A percentile compares a stretch with the other conserved stretches of the same genome.
These are phyloP conservation scores for Triticum turgidum DNA, from an alignment of 176 grass and related monocot genomes.

Conservation along the genomic window DNA sequence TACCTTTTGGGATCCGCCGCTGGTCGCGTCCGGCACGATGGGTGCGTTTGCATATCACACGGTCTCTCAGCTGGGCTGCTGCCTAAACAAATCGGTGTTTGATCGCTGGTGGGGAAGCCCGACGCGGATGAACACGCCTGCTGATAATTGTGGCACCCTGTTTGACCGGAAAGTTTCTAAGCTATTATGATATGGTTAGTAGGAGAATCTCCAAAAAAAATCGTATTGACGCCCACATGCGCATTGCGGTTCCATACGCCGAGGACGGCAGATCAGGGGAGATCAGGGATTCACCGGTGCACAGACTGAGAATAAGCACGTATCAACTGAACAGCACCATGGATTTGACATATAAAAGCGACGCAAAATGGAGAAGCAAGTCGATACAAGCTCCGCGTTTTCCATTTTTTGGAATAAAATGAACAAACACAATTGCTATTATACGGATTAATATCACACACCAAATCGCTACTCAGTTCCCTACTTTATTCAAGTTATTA, in stretches of 20 bases:
- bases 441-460: not conserved
- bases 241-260: not conserved
- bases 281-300: too few species aligned
- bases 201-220: not conserved
- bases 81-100: not conserved
- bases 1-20: not conserved
- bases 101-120: not conserved
- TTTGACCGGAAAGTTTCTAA: not conserved
- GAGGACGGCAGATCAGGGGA: too few species aligned
- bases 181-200: too few species aligned
- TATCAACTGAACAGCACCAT: too few species aligned
- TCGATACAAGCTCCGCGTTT: not conserved
- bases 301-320: not conserved
- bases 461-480: not conserved
- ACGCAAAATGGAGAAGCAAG: not conserved
- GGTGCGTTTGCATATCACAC: not conserved
- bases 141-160: conserved; percentile 2
- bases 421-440: not conserved
- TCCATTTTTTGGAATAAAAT: not conserved
- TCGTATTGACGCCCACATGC: not conserved
- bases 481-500: not conserved
- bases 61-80: not conserved
- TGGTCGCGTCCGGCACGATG: not conserved
- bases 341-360: not conserved
- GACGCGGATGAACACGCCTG: not conserved